Conservation (phyloP, 305 asterid species). For the Fraxinus paxiana region DNA sequence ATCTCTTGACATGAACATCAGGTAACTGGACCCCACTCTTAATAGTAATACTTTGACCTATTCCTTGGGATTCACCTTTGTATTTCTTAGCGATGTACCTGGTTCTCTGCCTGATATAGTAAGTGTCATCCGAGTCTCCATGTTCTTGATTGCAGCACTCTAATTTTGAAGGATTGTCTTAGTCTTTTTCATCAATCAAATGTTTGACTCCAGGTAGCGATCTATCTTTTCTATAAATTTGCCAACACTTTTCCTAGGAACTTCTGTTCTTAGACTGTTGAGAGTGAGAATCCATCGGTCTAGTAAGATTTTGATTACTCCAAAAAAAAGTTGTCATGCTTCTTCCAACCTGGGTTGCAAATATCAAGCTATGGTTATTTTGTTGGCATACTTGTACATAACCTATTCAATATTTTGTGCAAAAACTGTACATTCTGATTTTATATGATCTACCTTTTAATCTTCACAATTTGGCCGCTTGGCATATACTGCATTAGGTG, state of each 20-base stretch:
- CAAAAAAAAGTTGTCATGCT: neutral
- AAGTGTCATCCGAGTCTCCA: neutral
- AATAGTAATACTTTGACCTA: neutral
- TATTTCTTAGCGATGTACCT: neutral
- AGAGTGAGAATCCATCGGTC: neutral
- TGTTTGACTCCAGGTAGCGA: neutral
- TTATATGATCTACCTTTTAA: neutral
- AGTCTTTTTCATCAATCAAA: neutral
- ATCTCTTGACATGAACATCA: neutral
- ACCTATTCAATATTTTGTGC: neutral
- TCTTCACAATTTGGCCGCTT: neutral
- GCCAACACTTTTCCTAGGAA: neutral
- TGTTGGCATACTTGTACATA: neutral
- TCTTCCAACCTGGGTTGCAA: neutral
- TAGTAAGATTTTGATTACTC: neutral
- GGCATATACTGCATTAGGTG: neutral
- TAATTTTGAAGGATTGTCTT: neutral
- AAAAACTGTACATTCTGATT: neutral
- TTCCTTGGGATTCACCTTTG: neutral
- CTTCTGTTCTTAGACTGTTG: neutral
- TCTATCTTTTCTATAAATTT: neutral
- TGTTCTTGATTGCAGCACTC: neutral
- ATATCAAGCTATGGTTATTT: neutral
- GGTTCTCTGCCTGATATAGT: too few species aligned
- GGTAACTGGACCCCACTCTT: neutral